Evolutionary conservation across 2,329 filamentous ascomycete species (phyloP).

Genomic region (Huntiella bhutanensis): DNA sequence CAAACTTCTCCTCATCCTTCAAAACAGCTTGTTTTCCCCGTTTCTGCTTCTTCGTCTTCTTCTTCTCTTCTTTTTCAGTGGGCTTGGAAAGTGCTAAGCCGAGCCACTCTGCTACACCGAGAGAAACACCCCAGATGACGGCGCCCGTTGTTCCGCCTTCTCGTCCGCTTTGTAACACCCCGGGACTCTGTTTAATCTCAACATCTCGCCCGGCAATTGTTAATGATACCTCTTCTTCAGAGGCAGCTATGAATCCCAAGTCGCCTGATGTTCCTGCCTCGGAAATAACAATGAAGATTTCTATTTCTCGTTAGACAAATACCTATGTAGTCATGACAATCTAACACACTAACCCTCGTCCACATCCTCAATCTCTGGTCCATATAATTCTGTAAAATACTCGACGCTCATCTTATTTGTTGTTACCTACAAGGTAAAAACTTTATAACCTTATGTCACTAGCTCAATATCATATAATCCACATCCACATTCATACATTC

Average conservation of each 20-base stretch:
- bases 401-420: neutral
- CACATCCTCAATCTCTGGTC: constrained; percentile 25
- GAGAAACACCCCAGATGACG: constrained; percentile 83
- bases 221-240: constrained; percentile 44
- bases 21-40: neutral
- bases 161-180: constrained; percentile 58
- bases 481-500: neutral
- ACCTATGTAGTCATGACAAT: neutral
- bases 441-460: no score
- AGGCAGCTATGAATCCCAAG: constrained; percentile 69
- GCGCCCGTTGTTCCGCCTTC: constrained; percentile 38
- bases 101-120: constrained; percentile 67
- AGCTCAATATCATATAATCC: neutral
- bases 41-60: neutral
- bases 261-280: constrained; percentile 53
- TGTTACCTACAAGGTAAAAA: no score
- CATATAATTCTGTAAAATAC: constrained; percentile 2
- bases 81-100: constrained; percentile 23
- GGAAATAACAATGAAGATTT: constrained; percentile 76
- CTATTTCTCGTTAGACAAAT: constrained; percentile 26
- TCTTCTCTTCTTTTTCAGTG: neutral
- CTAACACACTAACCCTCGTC: constrained; percentile 26
- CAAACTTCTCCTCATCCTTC: neutral
- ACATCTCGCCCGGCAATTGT: constrained; percentile 51
- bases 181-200: constrained; percentile 65